phyloP scores from a whole-genome alignment of 192 early-diverging fungal genomes.

The Rhizophagus sp. region DNA sequence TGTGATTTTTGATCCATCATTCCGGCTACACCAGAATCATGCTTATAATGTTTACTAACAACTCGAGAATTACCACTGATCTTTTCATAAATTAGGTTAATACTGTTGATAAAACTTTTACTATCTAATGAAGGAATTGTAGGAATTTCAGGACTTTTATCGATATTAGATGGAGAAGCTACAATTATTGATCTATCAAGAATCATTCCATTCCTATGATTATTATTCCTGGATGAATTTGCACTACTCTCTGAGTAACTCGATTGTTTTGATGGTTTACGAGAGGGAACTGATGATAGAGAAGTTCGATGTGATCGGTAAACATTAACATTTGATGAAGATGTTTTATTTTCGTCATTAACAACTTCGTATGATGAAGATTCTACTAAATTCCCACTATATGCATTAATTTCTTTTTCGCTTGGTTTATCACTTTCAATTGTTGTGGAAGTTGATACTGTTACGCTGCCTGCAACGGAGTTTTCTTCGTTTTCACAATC shows the following conservation, averaged over 20 bases:
- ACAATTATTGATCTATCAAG: no score
- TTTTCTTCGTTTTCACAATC: neutral
- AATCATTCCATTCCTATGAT: no score
- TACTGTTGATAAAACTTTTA: neutral
- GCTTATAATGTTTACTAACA: neutral
- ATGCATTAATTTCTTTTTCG: neutral
- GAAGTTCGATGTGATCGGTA: no score
- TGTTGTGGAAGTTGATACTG: neutral
- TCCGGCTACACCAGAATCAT: neutral
- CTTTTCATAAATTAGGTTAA: neutral
- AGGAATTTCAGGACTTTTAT: no score
- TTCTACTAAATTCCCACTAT: neutral
- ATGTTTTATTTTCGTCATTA: no score
- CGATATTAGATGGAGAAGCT: no score
- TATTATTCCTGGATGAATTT: no score
- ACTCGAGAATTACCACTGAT: neutral
- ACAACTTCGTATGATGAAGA: neutral
- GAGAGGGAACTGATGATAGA: no score
- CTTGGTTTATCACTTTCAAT: neutral
- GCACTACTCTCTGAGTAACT: no score
- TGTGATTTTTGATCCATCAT: slow-evolving; percentile 12
- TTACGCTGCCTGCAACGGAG: neutral
- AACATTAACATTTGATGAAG: no score
- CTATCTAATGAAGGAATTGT: neutral
- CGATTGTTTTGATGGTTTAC: no score